Base-by-base conservation (phyloP, 1,284 basidiomycete genomes). In the Sanghuangporus baumii region DNA sequence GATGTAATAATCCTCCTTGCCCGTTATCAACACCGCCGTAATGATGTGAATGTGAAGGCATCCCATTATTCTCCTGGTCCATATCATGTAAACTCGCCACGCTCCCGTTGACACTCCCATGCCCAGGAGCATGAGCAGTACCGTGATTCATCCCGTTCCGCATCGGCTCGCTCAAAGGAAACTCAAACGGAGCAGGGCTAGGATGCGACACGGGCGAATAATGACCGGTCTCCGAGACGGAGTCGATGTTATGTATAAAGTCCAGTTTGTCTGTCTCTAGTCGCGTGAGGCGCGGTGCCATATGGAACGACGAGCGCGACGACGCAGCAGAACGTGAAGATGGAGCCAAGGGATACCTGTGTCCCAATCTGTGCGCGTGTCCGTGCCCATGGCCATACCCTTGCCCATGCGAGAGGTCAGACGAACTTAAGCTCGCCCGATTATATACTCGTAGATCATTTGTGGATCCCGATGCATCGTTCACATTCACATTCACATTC, bases 191-290 rank as follows among this genome's bases (percentile, higher is more conserved):
- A 26, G 40, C 54, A 8, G 60, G 50, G 23, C 40, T 56, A 12
- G 59, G 18, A 36, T 61, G 56, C 31, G 56, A 59, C 20, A 65
- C 60, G 6, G 64, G 64, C 37, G 61, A 62, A 51, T 65, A 65
- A 57, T 65, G 64, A 4, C 64, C 64, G 2, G 64, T 65, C 37
- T 58, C 57, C 7, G 64, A 65, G 9, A 65, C 64, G 0, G n/a
- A 57, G 20, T 65, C 63, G 34, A 9, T 34, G 46, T 40, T 62
- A 18, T 57, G 55, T 1, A 59, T 55, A 26, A 62, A 65, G 57
- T 65, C 64, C 12, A 57, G 36, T 18, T 57, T 56, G 47, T 48
- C 55, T 8, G 57, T 63, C n/a, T 65, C 59, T 12, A 62, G 61
- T 40, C 52, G 55, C 18, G 38, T 46, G 16, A 46, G 50, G 2